Percentiles rank a stretch among this genome's conserved stretches.
Conservation (phyloP, 345 rosid genomes). For the Euclidium syriacum region DNA sequence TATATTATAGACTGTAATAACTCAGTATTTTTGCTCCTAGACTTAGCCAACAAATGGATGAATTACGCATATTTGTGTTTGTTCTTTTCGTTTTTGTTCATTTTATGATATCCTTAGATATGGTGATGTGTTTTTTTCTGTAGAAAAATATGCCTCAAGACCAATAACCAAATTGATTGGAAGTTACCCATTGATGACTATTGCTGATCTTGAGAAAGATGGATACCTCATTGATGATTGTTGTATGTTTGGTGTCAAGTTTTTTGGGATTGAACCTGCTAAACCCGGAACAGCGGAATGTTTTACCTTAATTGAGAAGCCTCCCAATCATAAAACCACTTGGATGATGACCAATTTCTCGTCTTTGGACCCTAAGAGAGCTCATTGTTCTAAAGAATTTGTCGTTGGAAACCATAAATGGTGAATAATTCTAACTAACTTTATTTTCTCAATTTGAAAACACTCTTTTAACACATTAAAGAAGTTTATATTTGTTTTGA, state of each 20-base stretch:
- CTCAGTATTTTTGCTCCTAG: no score
- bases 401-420: conserved; percentile 25
- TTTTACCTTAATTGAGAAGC: conserved; percentile 21
- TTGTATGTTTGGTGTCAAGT: conserved; percentile 23
- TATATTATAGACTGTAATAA: no score
- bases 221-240: conserved; percentile 20
- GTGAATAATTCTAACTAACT: conserved; percentile 1
- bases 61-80: no score
- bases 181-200: no score
- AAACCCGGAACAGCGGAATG: conserved; percentile 9
- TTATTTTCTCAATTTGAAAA: neutral
- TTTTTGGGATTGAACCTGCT: neutral
- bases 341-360: conserved; percentile 23
- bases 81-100: no score
- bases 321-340: conserved; percentile 24
- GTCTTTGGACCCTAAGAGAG: neutral
- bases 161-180: no score
- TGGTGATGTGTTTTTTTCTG: no score
- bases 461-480: neutral
- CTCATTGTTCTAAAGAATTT: conserved; percentile 16
- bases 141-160: no score
- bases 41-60: no score
- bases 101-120: no score
- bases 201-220: conserved; percentile 2
- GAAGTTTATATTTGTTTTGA: neutral